Percentiles rank a stretch among this genome's conserved stretches.
Evolutionary conservation across 345 rosid species (phyloP).

Genomic region (Rhodamnia argentea): DNA sequence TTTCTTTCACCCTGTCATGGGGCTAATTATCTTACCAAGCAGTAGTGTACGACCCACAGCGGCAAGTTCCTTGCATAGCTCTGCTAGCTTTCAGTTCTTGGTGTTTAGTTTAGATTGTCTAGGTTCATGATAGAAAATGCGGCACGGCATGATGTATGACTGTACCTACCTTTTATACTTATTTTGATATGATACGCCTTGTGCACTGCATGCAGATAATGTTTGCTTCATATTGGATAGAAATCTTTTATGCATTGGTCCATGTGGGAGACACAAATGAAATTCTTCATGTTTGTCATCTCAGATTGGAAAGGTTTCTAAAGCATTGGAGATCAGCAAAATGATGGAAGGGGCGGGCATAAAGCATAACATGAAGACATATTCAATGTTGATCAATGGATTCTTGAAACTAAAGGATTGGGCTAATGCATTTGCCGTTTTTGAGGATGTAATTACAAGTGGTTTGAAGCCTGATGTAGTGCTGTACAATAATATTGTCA

Average conservation of each 20-base stretch:
- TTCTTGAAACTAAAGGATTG: conserved; percentile 86
- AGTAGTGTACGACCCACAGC: not conserved
- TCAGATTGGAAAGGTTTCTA: conserved; percentile 79
- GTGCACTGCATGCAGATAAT: not conserved
- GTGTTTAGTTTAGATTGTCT: not conserved
- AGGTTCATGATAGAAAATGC: not conserved
- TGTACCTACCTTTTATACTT: not conserved
- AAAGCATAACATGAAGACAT: conserved; percentile 88
- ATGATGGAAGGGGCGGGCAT: conserved; percentile 65
- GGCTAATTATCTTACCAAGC: not conserved
- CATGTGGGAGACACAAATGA: not conserved
- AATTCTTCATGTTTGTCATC: conserved; percentile 1
- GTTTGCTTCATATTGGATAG: not conserved
- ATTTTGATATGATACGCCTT: not conserved
- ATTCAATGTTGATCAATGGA: conserved; percentile 92
- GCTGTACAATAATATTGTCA: conserved; percentile 74
- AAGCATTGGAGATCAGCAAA: conserved; percentile 78
- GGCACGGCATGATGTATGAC: not conserved
- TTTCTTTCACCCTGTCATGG: not conserved
- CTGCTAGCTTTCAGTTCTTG: not conserved
- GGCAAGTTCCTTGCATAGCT: not conserved
- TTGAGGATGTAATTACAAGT: conserved; percentile 65
- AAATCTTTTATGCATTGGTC: not conserved
- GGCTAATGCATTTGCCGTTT: conserved; percentile 85
- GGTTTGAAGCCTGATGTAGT: conserved; percentile 86